Evolutionary conservation across 768 basidiomycete species (phyloP), one percentile per base, ranked within the genome.

Genomic region (Boletales sp.): DNA sequence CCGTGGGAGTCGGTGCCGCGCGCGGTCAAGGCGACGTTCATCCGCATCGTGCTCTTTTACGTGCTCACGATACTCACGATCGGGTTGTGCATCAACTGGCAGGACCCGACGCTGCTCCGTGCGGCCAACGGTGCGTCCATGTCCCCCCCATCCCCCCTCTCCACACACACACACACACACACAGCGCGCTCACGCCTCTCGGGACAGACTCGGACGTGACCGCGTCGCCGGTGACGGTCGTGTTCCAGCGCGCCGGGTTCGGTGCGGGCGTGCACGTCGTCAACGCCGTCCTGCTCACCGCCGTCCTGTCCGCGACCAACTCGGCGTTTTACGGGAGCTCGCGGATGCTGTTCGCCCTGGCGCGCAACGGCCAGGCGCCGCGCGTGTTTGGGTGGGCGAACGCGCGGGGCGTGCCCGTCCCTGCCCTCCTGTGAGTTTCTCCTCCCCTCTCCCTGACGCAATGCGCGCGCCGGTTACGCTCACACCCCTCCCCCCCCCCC

Each of bases 11-110:
- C 81, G 1, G 78, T 87, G 28, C 84, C 84, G 4, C 68, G 73
- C 0, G 86, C 86, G 1, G 77, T 86, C 64, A 84, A 82, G 57
- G 80, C 80, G 34, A 85, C 84, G 0, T 86, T 86, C 68, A 73
- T 82, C 70, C 76, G 83, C 33, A 82, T 85, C 53, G 64, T 81
- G 36, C 57, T 87, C 18, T 84, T 87, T 61, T 87, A 84, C 57
- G 67, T 85, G 53, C 72, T 83, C 28, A 78, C 82, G 8, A 78
- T 86, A 53, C 65, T 84, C 41, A 81, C 82, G 12, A 85, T 87
- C 49, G 84, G 83, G 30, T 61, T 85, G 31, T 79, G 82, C 55
- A 81, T 86, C 65, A 82, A 82, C 62, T 79, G 78, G 61, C 67
- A 73, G 39, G 81, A 85, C 58, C 71, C 74, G 35, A 78, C 74